phyloP scores from a whole-genome alignment of 176 grass and related monocot species.

The Microstegium vimineum region DNA sequence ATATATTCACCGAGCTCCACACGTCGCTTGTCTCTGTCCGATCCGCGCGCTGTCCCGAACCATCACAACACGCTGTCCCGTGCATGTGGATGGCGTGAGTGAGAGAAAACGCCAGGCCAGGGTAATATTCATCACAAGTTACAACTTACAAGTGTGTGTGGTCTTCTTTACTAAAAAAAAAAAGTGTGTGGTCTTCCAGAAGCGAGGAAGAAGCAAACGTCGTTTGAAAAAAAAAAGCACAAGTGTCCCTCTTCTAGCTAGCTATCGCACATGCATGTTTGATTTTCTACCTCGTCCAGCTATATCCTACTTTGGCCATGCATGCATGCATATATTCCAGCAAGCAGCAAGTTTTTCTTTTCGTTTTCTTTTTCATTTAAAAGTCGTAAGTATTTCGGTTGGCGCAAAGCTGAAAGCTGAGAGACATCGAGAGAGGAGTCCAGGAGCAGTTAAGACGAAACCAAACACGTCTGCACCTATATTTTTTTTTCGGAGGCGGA shows the following conservation, averaged over 20 bases:
- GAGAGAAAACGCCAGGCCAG: background rate
- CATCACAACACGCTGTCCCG: background rate
- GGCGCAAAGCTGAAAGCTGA: background rate
- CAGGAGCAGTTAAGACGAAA: background rate
- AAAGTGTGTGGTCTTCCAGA: background rate
- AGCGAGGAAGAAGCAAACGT: background rate
- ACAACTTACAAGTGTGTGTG: background rate
- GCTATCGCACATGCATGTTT: too few relatives aligned
- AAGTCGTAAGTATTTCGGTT: too few relatives aligned
- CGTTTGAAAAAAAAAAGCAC: too few relatives aligned
- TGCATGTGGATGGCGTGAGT: background rate
- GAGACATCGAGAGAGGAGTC: background rate
- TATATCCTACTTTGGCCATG: too few relatives aligned
- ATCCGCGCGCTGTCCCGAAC: too few relatives aligned
- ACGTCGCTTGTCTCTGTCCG: background rate
- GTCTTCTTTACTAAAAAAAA: too few relatives aligned
- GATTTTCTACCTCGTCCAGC: too few relatives aligned
- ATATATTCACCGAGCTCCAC: background rate
- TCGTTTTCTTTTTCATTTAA: too few relatives aligned
- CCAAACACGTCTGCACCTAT: background rate
- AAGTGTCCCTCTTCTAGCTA: too few relatives aligned
- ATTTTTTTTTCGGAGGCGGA: too few relatives aligned
- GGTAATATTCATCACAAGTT: background rate
- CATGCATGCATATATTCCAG: too few relatives aligned
- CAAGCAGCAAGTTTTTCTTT: too few relatives aligned